phyloP scores from a whole-genome alignment of 2,329 filamentous ascomycete species.

The Mariannaea sp. region DNA sequence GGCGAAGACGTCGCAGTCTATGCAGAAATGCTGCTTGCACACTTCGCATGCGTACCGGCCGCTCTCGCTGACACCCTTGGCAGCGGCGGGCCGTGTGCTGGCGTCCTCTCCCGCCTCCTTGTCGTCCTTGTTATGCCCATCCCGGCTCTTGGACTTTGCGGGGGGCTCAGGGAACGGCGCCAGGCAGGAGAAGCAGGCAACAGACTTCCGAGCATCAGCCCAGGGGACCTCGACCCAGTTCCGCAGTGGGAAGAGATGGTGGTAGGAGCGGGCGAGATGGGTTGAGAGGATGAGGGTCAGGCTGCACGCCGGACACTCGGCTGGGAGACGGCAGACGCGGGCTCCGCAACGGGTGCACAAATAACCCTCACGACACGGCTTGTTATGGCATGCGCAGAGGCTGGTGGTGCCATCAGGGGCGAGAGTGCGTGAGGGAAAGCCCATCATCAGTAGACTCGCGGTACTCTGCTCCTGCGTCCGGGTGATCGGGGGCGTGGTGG shows the following conservation, averaged over 20 bases:
- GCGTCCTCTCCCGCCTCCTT: conserved; percentile 33
- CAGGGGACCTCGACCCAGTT: conserved; percentile 93
- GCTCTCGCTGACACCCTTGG: conserved; percentile 79
- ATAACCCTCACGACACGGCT: conserved; percentile 82
- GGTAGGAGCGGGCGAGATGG: conserved; percentile 89
- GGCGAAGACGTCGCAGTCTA: conserved; percentile 95
- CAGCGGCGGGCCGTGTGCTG: conserved; percentile 30
- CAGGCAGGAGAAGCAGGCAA: conserved; percentile 79
- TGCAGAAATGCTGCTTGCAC: conserved; percentile 93
- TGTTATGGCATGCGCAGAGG: conserved; percentile 89
- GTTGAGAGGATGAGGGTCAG: conserved; percentile 94
- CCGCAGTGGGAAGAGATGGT: conserved; percentile 86
- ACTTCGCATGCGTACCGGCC: conserved; percentile 85
- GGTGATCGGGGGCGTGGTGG: conserved; percentile 87
- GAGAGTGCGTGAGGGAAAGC: conserved; percentile 86
- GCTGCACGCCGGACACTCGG: conserved; percentile 88
- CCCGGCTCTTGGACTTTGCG: conserved; percentile 32
- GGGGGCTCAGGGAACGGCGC: conserved; percentile 66
- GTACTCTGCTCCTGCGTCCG: conserved; percentile 64
- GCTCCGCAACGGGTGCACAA: conserved; percentile 84
- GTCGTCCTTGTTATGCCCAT: too few relatives aligned
- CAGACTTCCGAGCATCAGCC: conserved; percentile 66
- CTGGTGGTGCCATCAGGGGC: conserved; percentile 68
- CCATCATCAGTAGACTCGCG: conserved; percentile 89
- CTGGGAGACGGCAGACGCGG: conserved; percentile 88